Evolutionary conservation across 2,329 filamentous ascomycete genomes (phyloP).

Genomic region (Leptographium flavum): DNA sequence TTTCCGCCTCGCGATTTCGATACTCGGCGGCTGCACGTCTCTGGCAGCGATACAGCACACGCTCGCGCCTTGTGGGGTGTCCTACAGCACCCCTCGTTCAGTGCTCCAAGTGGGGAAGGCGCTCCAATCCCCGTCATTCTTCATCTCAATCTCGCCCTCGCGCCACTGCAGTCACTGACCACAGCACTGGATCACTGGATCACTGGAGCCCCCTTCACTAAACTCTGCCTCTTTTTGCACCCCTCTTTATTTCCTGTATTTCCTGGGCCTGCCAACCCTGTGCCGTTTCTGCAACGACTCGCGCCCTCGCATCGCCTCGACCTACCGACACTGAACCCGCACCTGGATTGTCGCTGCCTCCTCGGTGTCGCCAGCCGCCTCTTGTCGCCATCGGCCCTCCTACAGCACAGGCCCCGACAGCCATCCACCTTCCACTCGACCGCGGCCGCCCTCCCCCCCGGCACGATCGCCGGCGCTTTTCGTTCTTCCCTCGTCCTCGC

Average conservation of each 20-base stretch:
- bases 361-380: not conserved
- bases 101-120: slow-evolving; percentile 1
- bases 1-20: not conserved
- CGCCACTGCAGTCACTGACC: slow-evolving; percentile 1
- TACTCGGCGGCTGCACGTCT: not conserved
- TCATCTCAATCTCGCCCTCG: slow-evolving; percentile 2
- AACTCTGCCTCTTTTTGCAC: too few species aligned
- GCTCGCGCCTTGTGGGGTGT: not conserved
- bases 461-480: too few species aligned
- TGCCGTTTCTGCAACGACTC: not conserved
- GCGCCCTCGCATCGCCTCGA: not conserved
- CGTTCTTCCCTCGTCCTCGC: not conserved
- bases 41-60: too few species aligned
- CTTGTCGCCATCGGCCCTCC: not conserved
- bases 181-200: not conserved
- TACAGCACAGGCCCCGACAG: not conserved
- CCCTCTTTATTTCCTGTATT: not conserved
- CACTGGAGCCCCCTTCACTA: too few species aligned
- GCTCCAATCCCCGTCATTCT: not conserved
- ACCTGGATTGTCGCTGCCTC: too few species aligned
- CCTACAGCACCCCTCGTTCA: not conserved
- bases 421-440: not conserved
- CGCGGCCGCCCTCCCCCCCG: too few species aligned
- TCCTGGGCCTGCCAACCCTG: not conserved
- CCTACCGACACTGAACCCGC: not conserved